Evolutionary conservation across 1,139 yeast species (phyloP).

Genomic region (Saccharomyces hybrid): DNA sequence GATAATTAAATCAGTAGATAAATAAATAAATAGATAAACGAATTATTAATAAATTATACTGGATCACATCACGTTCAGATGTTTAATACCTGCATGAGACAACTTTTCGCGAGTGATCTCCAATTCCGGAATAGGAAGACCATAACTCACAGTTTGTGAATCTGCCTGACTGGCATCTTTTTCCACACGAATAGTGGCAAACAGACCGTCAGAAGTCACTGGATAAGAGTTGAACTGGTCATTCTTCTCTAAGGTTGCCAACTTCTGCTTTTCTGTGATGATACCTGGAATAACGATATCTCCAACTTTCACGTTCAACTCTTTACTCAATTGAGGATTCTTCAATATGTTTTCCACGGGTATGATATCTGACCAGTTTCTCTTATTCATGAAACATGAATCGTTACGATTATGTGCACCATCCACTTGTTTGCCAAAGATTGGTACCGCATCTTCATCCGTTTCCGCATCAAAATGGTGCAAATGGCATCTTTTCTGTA

Average conservation of each 20-base stretch:
- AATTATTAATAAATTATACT: background rate
- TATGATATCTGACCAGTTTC: no score
- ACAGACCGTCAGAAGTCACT: conserved; percentile 36
- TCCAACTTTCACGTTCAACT: conserved; percentile 24
- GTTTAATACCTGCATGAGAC: conserved; percentile 22
- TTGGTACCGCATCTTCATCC: conserved; percentile 72
- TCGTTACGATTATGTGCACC: conserved; percentile 37
- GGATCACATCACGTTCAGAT: conserved; percentile 8
- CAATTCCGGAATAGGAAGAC: conserved; percentile 61
- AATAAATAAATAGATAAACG: no score
- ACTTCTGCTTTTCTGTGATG: conserved; percentile 14
- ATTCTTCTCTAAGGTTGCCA: conserved; percentile 17
- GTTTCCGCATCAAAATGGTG: conserved; percentile 32
- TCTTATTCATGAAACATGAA: no score
- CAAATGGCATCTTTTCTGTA: conserved; percentile 56
- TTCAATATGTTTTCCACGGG: conserved; percentile 27
- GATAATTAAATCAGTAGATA: background rate
- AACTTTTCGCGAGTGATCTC: conserved; percentile 9
- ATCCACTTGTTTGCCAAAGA: conserved; percentile 58
- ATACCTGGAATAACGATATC: conserved; percentile 30
- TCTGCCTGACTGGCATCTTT: conserved; percentile 43
- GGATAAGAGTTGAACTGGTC: conserved; percentile 25
- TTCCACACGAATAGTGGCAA: conserved; percentile 69
- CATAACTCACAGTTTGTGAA: conserved; percentile 59
- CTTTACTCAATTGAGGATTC: conserved; percentile 15